Conservation (phyloP, 2,329 filamentous ascomycete species). For the Tolypocladium ovalisporum region DNA sequence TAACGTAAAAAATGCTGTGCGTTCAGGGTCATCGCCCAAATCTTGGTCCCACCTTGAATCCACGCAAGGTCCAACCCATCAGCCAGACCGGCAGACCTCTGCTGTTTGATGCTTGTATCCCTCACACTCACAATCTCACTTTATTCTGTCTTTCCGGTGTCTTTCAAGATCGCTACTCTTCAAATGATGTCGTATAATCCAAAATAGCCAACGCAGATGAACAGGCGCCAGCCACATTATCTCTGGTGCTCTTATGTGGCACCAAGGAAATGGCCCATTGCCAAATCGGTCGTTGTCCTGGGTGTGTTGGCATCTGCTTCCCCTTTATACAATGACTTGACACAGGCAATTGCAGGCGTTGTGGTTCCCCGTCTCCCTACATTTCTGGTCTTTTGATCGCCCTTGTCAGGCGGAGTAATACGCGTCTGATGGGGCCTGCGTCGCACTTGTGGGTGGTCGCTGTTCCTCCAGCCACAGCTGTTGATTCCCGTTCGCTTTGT, state of each 20-base stretch:
- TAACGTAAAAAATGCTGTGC: background rate
- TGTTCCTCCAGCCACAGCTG: conserved; percentile 7
- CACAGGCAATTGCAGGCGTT: background rate
- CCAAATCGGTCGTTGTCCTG: background rate
- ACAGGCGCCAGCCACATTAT: background rate
- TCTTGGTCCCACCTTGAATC: background rate
- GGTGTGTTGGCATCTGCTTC: too few species aligned
- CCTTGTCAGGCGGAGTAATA: conserved; percentile 8
- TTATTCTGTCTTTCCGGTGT: background rate
- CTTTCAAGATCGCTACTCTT: background rate
- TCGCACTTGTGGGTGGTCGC: conserved; percentile 1
- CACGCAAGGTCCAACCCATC: background rate
- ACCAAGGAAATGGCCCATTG: background rate
- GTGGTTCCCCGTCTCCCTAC: background rate
- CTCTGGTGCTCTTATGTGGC: background rate
- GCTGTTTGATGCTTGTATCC: background rate
- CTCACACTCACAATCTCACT: background rate
- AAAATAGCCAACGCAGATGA: background rate
- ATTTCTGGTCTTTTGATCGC: background rate
- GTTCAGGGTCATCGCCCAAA: background rate
- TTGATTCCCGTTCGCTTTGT: conserved; percentile 8
- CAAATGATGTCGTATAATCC: background rate
- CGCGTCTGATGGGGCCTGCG: conserved; percentile 7
- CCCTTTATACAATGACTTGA: background rate
- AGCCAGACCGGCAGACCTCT: background rate